Base-by-base conservation (phyloP, 371 early-diverging fungal genomes). In the Fennellomyces sp. region DNA sequence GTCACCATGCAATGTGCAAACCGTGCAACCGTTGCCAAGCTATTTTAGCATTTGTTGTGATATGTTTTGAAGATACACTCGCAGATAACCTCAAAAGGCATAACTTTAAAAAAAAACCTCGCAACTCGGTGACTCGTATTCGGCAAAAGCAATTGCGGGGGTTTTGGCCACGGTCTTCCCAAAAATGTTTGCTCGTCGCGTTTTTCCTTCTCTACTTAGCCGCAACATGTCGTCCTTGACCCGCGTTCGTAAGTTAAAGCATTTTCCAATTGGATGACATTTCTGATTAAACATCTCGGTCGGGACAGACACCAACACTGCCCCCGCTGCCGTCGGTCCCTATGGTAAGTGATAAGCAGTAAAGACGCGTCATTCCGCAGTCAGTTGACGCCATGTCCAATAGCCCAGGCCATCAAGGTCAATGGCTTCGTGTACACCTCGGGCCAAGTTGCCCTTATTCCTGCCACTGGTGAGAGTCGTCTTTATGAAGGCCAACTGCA, bases 401-500 rank as follows among this genome's bases (percentile, higher is more conserved):
- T 51, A 87, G 88, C 92, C 26, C 94, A 93, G 66, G 97, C 93
- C 19, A 86, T 95, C 58, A 82, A 87, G 28, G 91, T 91, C 38
- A 94, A 96, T 72, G 91, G 90, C 35, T 68, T 94, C 59, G 90
- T 94, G 2, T 97, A 83, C 73, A 88, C 86, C 51, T 91, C 96
- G 2, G 97, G 94, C 15, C 90, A 89, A 65, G 80, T 94, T 60
- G 88, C 91, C 12, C 69, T 92, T 54, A 72, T 82, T 57, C 91
- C 91, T 27, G 77, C 71, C 17, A 82, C 73, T 27, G 74, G 79
- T 78, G 71, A 61, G 47, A 15, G n/a, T 5, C 15, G 21, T 25
- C 19, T 1, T 30, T n/a, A n/a, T n/a, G n/a, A n/a, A n/a, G n/a
- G n/a, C n/a, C n/a, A n/a, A n/a, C n/a, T n/a, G n/a, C n/a, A n/a